Conservation (phyloP, 2,329 filamentous ascomycete species). For the Harringtonia aguacate region DNA sequence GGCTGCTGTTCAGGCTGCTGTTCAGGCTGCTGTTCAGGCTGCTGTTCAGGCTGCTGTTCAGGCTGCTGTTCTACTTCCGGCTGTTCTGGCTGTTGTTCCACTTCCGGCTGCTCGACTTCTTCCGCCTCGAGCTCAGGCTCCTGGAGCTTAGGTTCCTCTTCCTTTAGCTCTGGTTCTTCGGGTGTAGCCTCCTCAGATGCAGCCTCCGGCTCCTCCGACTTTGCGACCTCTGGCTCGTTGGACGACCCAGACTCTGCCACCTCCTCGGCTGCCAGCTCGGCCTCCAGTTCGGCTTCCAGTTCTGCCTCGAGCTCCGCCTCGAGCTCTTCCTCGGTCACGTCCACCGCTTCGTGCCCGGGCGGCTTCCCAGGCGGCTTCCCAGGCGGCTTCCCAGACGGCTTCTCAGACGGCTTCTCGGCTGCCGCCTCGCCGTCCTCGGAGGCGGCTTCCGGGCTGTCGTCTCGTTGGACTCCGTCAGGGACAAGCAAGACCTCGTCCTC, state of each 20-base stretch:
- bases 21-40: too few relatives aligned
- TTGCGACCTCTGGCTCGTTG: neutral
- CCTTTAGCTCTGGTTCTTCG: neutral
- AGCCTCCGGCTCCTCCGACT: neutral
- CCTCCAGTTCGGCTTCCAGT: conserved; percentile 2
- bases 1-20: too few relatives aligned
- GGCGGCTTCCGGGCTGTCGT: too few relatives aligned
- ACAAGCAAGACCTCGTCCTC: too few relatives aligned
- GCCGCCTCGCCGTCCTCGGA: too few relatives aligned
- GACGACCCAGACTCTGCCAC: neutral
- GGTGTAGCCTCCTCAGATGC: too few relatives aligned
- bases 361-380: too few relatives aligned
- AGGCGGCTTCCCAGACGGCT: too few relatives aligned
- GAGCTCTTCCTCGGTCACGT: too few relatives aligned
- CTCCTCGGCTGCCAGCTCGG: neutral
- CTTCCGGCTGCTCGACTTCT: neutral
- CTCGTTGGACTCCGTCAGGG: too few relatives aligned
- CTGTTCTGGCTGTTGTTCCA: neutral
- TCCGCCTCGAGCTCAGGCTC: neutral
- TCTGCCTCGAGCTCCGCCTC: neutral
- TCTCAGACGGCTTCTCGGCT: too few relatives aligned
- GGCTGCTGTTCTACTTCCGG: neutral
- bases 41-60: neutral
- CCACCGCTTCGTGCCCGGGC: too few relatives aligned
- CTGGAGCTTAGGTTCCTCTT: neutral